Percentiles rank a stretch among this genome's conserved stretches.
Conservation (phyloP, 495 filamentous ascomycete genomes). For the Darksidea phi region DNA sequence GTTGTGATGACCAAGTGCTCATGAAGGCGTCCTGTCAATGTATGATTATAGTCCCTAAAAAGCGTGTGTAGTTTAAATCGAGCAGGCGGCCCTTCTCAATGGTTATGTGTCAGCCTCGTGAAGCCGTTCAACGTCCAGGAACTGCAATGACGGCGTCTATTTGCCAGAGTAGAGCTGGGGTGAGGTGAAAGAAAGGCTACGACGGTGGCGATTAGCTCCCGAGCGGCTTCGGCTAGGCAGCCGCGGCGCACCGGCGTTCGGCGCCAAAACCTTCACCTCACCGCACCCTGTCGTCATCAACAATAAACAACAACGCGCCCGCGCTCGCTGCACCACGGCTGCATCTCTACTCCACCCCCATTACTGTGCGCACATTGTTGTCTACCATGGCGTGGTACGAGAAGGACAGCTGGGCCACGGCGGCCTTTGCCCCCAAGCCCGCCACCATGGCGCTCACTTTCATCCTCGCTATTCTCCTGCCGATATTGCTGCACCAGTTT, state of each 20-base stretch:
- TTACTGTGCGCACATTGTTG: no score
- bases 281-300: conserved; percentile 1
- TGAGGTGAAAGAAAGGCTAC: conserved; percentile 23
- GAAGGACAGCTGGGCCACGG: conserved; percentile 40
- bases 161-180: not conserved
- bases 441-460: conserved; percentile 61
- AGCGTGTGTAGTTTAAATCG: conserved; percentile 24
- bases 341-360: not conserved
- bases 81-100: conserved; percentile 25
- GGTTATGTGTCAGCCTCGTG: not conserved
- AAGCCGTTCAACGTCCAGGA: not conserved
- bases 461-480: conserved; percentile 68
- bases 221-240: not conserved
- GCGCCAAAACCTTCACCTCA: conserved; percentile 17
- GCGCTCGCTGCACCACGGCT: not conserved
- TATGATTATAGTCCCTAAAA: conserved; percentile 34
- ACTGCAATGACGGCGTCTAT: not conserved
- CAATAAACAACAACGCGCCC: not conserved
- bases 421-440: conserved; percentile 38
- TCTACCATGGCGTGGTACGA: conserved; percentile 37
- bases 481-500: conserved; percentile 72
- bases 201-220: conserved; percentile 10
- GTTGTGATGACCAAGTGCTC: conserved; percentile 25
- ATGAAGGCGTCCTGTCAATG: conserved; percentile 32
- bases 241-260: conserved; percentile 5